A percentile compares a stretch with the other conserved stretches of the same genome.
These are phyloP conservation scores for Kregervanrija delftensis DNA, from an alignment of 805 yeast species.

Conservation along the genomic window DNA sequence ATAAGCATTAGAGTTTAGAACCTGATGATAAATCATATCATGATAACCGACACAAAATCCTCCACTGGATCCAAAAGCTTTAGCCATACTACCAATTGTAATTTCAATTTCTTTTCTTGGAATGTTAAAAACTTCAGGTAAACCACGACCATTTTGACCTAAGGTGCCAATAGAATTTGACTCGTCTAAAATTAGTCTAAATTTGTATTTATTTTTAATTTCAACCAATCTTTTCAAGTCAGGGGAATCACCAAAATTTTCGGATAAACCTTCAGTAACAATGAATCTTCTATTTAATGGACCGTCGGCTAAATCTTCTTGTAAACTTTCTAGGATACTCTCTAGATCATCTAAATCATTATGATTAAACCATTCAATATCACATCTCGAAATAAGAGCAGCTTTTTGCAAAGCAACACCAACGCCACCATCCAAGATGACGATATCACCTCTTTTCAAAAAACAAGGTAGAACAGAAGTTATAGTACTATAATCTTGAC, in stretches of 20 bases:
- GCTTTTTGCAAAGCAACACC: slow-evolving; percentile 83
- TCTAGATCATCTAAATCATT: slow-evolving; percentile 84
- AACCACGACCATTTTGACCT: slow-evolving; percentile 81
- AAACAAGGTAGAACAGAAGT: slow-evolving; percentile 89
- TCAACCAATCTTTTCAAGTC: slow-evolving; percentile 61
- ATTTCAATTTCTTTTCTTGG: slow-evolving; percentile 72
- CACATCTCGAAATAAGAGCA: slow-evolving; percentile 76
- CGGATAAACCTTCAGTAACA: slow-evolving; percentile 85
- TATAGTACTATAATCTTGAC: slow-evolving; percentile 86
- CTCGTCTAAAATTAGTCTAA: slow-evolving; percentile 84
- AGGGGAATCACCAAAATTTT: slow-evolving; percentile 73
- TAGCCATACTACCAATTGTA: slow-evolving; percentile 81
- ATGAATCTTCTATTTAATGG: slow-evolving; percentile 88
- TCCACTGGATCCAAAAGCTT: slow-evolving; percentile 78
- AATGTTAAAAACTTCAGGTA: slow-evolving; percentile 65
- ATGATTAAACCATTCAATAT: slow-evolving; percentile 77
- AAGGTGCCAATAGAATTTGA: slow-evolving; percentile 78
- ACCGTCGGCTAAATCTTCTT: slow-evolving; percentile 54
- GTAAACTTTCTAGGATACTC: slow-evolving; percentile 52
- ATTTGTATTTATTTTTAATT: slow-evolving; percentile 76
- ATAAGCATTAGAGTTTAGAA: slow-evolving; percentile 83
- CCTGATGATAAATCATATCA: slow-evolving; percentile 85
- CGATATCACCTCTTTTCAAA: slow-evolving; percentile 88
- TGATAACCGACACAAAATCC: slow-evolving; percentile 87
- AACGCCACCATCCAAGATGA: slow-evolving; percentile 78